Evolutionary conservation across 2,329 filamentous ascomycete genomes (phyloP), one percentile per base, ranked within the genome.

Genomic region (Cercospora citrullina): DNA sequence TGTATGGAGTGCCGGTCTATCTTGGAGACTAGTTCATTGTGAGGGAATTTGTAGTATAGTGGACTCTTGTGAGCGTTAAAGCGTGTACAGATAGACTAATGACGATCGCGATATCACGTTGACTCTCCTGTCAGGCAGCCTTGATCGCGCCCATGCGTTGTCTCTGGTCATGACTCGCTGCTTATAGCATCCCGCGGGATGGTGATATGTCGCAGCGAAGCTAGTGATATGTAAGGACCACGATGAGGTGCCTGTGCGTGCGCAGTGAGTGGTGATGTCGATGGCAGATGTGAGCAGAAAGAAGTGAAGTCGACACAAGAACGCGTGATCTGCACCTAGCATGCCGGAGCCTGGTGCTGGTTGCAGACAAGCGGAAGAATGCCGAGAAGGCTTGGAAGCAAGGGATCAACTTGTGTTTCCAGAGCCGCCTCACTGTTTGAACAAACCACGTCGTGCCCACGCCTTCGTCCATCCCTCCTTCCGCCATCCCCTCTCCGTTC

Each of bases 1-100:
- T 98, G 63, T 99, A 98, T 82, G 95, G 95, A 16, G 90, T 99
- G 77, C 95, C 95, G 31, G 92, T 97, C 70, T 97, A 93, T 80
- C 84, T 97, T 68, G 80, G 71, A 23, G 75, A 78, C 36, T 78
- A 70, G 74, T 6, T 6, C 48, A 8, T 53, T 16, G 23, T n/a
- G 23, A 3, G 5, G 12, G 6, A 4, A 5, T 16, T n/a, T 16
- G 48, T 53, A 30, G 23, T 28, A 53, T 28, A 5, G 3, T 12
- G 9, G 30, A 16, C 33, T 21, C 18, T 58, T 31, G 28, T 33
- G 16, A 31, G 55, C 55, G 55, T 58, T 58, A 16, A 33, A 58
- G 55, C 55, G 28, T 58, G 55, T 58, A 58, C 18, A 53, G 28
- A 58, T 33, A 58, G 4, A 18, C 16, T 53, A 5, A 23, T 53